Evolutionary conservation across 164 flowering plant genomes (phyloP), one percentile per base, ranked within the genome.

Genomic region (Stephania cephalantha): DNA sequence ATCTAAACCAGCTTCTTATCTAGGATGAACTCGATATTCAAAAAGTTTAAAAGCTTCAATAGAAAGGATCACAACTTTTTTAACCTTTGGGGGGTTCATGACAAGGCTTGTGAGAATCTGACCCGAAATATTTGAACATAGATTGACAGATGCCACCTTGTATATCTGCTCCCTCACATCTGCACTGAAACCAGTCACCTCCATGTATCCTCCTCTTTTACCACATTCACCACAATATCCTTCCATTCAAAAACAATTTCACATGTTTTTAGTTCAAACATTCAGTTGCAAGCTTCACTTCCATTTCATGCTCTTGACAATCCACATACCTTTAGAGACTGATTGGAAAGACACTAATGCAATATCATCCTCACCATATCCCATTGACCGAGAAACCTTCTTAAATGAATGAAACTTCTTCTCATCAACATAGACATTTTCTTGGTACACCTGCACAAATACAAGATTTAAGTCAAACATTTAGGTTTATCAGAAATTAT

Each of bases 161-260:
- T 96, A 96, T 70, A 96, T 91, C 76, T 94, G 99, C 78, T 96
- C 97, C 83, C 93, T 88, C 55, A 94, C 81, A 20, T 88, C 92
- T 76, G 92, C 79, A 80, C 81, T 67, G 77, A 96, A 92, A 69
- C 99, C 99, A 44, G 99, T 96, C 29, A 96, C 87, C 80, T 96
- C 98, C 99, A 96, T 96, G 85, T 94, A 96, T 78, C 99, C 99
- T 82, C 99, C 99, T 86, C 99, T 81, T 82, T 94, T 96, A 73
- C 99, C 98, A 81, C 99, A 96, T 76, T 96, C 99, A 18, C 99
- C 99, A 76, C 94, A 80, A 74, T 90, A 94, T 9, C 99, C 98
- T 96, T 77, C 67, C 25, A 76, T 35, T 69, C 55, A 79, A 9
- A 78, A 79, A 68, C n/a, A 64, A 81, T 66, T 58, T 5, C 67